Base-by-base conservation (phyloP, 768 basidiomycete genomes). In the Tulasnella sp. region DNA sequence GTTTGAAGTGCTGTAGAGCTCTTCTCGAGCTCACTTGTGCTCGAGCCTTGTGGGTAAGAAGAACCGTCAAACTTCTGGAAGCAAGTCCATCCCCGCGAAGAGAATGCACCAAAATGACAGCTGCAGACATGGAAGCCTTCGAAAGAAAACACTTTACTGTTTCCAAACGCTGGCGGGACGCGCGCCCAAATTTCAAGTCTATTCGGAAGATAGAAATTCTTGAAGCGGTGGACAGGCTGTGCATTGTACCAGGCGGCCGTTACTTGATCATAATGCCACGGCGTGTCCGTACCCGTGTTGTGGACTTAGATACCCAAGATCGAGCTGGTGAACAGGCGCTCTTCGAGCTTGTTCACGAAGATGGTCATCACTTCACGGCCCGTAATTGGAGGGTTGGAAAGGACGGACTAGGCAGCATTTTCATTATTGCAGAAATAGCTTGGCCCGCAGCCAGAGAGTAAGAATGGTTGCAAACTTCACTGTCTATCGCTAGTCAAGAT, bases 231-330 rank as follows among this genome's bases (percentile, higher is more conserved):
- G 16, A 69, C 16, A 69, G 64, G 34, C 64, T 69, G 14, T 37
- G 64, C 34, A 69, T 69, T 37, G 64, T 69, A 37, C 64, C 64
- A 69, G 64, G 64, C 14, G 64, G 64, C 14, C 64, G 64, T 14
- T 69, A 69, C 64, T 12, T 69, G 64, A 5, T 69, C 28, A 28
- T 37, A 69, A 69, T 69, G 64, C 64, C 64, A 14, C 64, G 34
- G 28, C 64, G 64, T 31, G 37, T 69, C 31, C 12, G 64, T 28
- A 37, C 64, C 11, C 28, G 28, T 34, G 28, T 69, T 24, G 20
- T 69, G 31, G 64, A 69, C 64, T 34, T 69, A 31, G 34, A 69
- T 16, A 37, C 64, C 12, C 34, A 11, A 7, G 64, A 69, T 1
- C 64, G 34, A 69, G 64, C 18, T 34, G 37, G 14, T 69, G 64